These are phyloP conservation scores for Chrysoporthe austroafricana DNA, from an alignment of 2,329 filamentous ascomycete species.

Conservation along the genomic window DNA sequence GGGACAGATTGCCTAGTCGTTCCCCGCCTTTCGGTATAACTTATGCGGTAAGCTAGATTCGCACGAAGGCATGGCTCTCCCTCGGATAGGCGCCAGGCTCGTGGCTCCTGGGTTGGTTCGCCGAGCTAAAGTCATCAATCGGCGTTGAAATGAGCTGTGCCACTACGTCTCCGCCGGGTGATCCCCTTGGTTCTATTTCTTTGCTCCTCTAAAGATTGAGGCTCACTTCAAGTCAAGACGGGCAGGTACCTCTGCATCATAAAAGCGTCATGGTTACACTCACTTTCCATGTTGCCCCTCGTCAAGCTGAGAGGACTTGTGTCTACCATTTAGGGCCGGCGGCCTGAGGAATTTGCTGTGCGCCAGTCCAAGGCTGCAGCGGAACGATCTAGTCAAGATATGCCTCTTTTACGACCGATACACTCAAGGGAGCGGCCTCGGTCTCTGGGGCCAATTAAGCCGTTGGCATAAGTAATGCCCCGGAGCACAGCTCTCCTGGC, in stretches of 20 bases:
- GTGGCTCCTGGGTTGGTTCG: not conserved
- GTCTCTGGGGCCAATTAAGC: not conserved
- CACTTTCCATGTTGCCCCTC: not conserved
- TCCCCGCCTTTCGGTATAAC: not conserved
- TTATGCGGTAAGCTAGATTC: not conserved
- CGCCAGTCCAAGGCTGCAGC: not conserved
- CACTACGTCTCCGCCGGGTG: not conserved
- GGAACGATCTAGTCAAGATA: not conserved
- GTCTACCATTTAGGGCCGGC: not conserved
- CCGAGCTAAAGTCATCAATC: not conserved
- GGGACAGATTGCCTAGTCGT: not conserved
- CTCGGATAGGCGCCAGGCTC: not conserved
- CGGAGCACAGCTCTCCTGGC: not conserved
- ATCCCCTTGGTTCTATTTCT: not conserved
- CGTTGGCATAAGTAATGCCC: not conserved
- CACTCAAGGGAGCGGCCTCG: not conserved
- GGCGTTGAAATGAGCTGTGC: not conserved
- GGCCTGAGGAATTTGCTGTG: not conserved
- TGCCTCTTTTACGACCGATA: too few relatives aligned
- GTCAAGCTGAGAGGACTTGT: not conserved
- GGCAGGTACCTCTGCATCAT: not conserved
- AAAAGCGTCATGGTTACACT: not conserved
- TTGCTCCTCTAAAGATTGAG: not conserved
- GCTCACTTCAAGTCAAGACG: not conserved
- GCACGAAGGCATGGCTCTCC: not conserved